Evolutionary conservation across 2,329 filamentous ascomycete species (phyloP), one percentile per base, ranked within the genome.

Genomic region (Mycosphaerella sp.): DNA sequence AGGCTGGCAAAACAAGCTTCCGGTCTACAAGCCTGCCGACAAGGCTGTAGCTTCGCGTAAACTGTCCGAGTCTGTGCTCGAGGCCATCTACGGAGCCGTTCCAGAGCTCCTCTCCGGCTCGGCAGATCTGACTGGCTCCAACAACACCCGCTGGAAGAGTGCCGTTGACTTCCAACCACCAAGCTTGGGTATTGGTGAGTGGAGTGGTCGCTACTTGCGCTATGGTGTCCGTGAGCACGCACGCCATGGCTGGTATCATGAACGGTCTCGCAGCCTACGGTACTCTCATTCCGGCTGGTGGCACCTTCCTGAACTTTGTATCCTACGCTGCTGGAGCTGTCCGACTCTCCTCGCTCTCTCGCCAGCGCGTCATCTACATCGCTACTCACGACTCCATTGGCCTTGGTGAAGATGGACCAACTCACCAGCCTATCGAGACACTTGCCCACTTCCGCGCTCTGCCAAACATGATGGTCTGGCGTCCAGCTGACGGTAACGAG

Each of bases 381-480:
- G 92, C 93, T 69, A 97, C 92, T 66, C 92, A 97, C 82, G 92
- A 97, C 82, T 96, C 92, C 63, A 98, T 98, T 68, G 93, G 93
- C 80, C 89, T 97, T 65, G 93, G 93, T 76, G 93, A 98, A 79
- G 93, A 98, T 70, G 93, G 93, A 61, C 92, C 93, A 65, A 98
- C 93, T 54, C 93, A 98, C 79, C 93, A 98, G 82, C 93, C 93
- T 73, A 95, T 98, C 66, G 93, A 98, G 84, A 95, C 90, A 43
- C 84, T 97, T 61, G 87, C 91, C 57, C 93, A 97, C 78, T 97
- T 97, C 89, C 92, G 93, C 73, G 93, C 93, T 62, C 83, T 97
- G 66, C 93, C 93, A 71, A 98, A 98, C 86, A 88, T 87, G 81
- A 95, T 97, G 89, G 92, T 97, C 68, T 97, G 93, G 93, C 91